phyloP scores from a whole-genome alignment of 2,329 filamentous ascomycete genomes.

The Aspergillus calidoustus region DNA sequence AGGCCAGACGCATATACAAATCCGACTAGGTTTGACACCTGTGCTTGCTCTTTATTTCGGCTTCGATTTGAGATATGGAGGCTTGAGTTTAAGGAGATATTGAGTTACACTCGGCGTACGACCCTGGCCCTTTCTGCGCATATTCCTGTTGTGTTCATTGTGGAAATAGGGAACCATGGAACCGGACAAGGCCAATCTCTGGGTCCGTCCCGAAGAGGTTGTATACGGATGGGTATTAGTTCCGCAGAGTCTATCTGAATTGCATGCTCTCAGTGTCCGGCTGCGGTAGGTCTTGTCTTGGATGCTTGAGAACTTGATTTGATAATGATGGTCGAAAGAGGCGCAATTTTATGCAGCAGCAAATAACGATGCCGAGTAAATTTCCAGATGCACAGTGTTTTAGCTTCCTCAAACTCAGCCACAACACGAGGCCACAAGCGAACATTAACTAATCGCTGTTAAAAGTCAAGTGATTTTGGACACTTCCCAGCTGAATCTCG shows the following conservation, averaged over 20 bases:
- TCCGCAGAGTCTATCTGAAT: neutral
- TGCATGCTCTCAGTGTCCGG: neutral
- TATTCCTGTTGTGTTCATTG: conserved; percentile 10
- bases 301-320: neutral
- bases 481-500: conserved; percentile 20
- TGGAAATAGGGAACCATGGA: conserved; percentile 12
- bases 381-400: conserved; percentile 4
- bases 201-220: neutral
- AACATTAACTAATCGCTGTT: neutral
- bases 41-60: neutral
- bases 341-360: neutral
- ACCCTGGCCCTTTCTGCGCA: neutral
- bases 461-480: conserved; percentile 1
- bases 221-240: neutral
- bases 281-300: neutral
- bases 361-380: neutral
- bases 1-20: conserved; percentile 15
- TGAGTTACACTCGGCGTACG: neutral
- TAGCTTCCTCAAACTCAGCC: conserved; percentile 5
- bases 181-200: neutral
- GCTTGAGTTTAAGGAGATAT: conserved; percentile 8
- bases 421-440: neutral
- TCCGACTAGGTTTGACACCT: conserved; percentile 3
- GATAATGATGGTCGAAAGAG: neutral
- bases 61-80: conserved; percentile 6